These are phyloP conservation scores for Pleurozium schreberi DNA, from an alignment of 225 moss, liverwort and hornwort species.

Conservation along the genomic window DNA sequence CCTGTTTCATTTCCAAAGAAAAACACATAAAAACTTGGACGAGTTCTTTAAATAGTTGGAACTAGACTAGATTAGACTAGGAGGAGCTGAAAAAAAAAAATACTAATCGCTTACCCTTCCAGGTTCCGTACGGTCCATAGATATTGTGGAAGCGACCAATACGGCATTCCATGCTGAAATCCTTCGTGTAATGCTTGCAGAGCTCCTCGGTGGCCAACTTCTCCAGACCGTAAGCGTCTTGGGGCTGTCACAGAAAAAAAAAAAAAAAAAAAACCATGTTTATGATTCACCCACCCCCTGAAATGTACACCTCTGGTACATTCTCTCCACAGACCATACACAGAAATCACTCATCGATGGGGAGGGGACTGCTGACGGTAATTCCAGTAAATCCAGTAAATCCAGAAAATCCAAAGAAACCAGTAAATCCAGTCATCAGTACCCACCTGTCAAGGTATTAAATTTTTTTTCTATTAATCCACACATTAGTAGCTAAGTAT, in stretches of 20 bases:
- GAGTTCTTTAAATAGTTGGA: background rate
- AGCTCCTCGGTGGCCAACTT: slow-evolving; percentile 82
- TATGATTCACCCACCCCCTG: background rate
- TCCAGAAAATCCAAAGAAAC: background rate
- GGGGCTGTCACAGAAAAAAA: slow-evolving; percentile 82
- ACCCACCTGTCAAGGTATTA: too few species aligned
- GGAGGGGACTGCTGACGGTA: background rate
- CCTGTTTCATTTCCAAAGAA: background rate
- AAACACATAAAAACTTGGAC: background rate
- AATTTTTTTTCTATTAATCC: too few species aligned
- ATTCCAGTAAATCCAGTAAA: background rate
- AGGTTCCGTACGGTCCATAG: slow-evolving; percentile 89
- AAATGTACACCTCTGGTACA: background rate
- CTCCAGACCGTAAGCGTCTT: slow-evolving; percentile 89
- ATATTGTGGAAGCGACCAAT: slow-evolving; percentile 94
- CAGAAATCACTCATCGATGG: background rate
- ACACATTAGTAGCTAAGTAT: background rate
- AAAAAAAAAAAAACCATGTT: too few species aligned
- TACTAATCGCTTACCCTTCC: slow-evolving; percentile 48
- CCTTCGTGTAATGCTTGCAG: slow-evolving; percentile 95
- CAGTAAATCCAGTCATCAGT: background rate
- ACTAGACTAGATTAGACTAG: background rate
- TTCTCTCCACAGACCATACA: too few species aligned
- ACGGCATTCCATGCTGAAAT: slow-evolving; percentile 81
- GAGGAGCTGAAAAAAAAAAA: background rate